Evolutionary conservation across 225 moss, liverwort and hornwort species (phyloP), one percentile per base, ranked within the genome.

Genomic region (Pseudisothecium myosuroides): DNA sequence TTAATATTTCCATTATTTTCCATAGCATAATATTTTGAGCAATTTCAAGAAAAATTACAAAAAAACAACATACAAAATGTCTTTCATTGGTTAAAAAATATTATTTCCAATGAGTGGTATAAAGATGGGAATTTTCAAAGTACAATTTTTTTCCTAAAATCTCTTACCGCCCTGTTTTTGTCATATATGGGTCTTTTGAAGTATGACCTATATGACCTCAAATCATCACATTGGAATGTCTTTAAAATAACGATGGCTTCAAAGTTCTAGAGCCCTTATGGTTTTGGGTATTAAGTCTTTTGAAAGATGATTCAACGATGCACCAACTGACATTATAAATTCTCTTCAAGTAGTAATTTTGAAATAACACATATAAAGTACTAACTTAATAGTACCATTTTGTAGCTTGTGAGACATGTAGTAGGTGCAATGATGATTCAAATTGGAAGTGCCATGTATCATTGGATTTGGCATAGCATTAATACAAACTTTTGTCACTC

Each of bases 81-180:
- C 5, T 26, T 41, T 5, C 1, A 26, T 41, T 71, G 2, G 5
- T 1, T 26, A 0, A 18, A 18, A 17, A 45, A 47, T 14, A 47
- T 74, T 31, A 47, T 11, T 18, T 45, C 11, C 2, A 74, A 10
- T 11, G 10, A 47, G 0, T 29, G 4, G 2, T 11, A 29, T 74
- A 1, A 74, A 47, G 31, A 29, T 29, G 29, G 11, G 3, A 47
- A 74, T 17, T 29, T 10, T 47, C 11, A 31, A 74, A 29, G 11
- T 47, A 0, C 6, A 47, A 17, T 18, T 69, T 14, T 39, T 69
- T 24, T 11, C 6, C 4, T 5, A 3, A 64, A 66, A 65, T 17
- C 17, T 65, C 1, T 17, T 62, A 7, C 5, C 0, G 0, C 6
- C 9, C 17, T 1, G 2, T 17, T 34, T 64, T 64, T 9, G 7